Conservation (phyloP, 495 filamentous ascomycete species). For the Friedmanniomyces simplex region DNA sequence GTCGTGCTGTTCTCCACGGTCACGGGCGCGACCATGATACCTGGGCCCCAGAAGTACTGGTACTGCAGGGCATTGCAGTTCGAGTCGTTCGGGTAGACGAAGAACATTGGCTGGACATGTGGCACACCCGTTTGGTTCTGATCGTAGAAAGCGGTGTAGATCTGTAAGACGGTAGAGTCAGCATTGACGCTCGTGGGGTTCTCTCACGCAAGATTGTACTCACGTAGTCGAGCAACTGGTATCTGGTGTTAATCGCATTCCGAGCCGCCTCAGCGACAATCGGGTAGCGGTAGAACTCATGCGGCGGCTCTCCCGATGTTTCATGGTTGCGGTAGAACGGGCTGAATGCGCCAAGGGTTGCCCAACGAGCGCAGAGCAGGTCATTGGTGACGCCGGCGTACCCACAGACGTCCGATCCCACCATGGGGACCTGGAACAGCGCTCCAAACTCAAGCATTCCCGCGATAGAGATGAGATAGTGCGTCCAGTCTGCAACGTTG, state of each 20-base stretch:
- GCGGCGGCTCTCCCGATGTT: constrained; percentile 35
- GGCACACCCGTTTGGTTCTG: constrained; percentile 62
- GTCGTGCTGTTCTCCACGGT: constrained; percentile 50
- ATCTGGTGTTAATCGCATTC: constrained; percentile 64
- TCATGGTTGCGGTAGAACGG: constrained; percentile 83
- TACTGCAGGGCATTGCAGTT: constrained; percentile 49
- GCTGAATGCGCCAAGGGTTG: constrained; percentile 66
- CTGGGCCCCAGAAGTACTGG: constrained; percentile 67
- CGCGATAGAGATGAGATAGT: constrained; percentile 60
- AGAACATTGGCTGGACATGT: constrained; percentile 58
- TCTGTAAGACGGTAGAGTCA: too few species aligned
- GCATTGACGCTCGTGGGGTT: too few species aligned
- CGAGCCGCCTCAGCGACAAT: constrained; percentile 53
- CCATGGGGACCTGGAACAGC: constrained; percentile 80
- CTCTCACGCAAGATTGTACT: too few species aligned
- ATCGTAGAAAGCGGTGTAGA: constrained; percentile 60
- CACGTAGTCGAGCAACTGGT: constrained; percentile 67
- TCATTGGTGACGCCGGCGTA: constrained; percentile 64
- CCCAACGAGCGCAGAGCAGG: constrained; percentile 74
- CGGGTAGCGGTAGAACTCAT: constrained; percentile 73
- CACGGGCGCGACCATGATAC: constrained; percentile 65
- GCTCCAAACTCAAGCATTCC: constrained; percentile 63
- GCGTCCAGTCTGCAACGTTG: constrained; percentile 62
- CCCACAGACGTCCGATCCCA: constrained; percentile 74
- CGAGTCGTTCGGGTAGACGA: constrained; percentile 56